Conservation (phyloP, 1,284 basidiomycete species). For the Heterobasidion parviporum region DNA sequence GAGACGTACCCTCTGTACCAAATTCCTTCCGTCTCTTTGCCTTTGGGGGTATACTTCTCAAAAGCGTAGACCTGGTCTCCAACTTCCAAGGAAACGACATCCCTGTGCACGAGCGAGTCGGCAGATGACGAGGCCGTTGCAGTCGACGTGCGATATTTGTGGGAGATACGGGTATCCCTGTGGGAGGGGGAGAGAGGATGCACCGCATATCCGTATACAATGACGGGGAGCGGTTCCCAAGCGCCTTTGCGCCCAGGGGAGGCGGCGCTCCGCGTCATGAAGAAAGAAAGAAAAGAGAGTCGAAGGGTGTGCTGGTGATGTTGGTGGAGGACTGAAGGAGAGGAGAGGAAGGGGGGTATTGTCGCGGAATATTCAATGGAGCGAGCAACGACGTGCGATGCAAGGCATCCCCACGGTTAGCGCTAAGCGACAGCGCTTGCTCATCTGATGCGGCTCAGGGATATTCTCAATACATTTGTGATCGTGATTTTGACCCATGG, state of each 20-base stretch:
- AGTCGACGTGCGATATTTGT: conserved; percentile 53
- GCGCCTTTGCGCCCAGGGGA: conserved; percentile 31
- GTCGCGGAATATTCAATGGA: not conserved
- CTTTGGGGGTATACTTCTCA: conserved; percentile 73
- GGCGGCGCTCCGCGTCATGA: conserved; percentile 5
- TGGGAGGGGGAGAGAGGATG: conserved; percentile 70
- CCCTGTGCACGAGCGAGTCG: conserved; percentile 55
- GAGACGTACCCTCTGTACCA: conserved; percentile 85
- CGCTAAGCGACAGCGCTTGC: too few species aligned
- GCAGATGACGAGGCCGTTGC: conserved; percentile 65
- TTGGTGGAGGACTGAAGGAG: not conserved
- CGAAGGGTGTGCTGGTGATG: not conserved
- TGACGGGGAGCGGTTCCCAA: conserved; percentile 76
- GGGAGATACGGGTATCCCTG: conserved; percentile 61
- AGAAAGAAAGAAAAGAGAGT: not conserved
- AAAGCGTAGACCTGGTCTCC: conserved; percentile 97
- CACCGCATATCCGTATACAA: conserved; percentile 77
- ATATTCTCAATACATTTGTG: too few species aligned
- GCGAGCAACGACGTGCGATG: too few species aligned
- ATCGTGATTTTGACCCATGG: too few species aligned
- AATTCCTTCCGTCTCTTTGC: conserved; percentile 65
- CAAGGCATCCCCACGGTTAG: too few species aligned
- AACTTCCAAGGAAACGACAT: conserved; percentile 78
- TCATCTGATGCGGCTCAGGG: too few species aligned
- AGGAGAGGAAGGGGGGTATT: not conserved